A percentile compares a stretch with the other conserved stretches of the same genome.
Evolutionary conservation across 1,139 yeast species (phyloP).

Genomic region (Wickerhamomyces sp.): DNA sequence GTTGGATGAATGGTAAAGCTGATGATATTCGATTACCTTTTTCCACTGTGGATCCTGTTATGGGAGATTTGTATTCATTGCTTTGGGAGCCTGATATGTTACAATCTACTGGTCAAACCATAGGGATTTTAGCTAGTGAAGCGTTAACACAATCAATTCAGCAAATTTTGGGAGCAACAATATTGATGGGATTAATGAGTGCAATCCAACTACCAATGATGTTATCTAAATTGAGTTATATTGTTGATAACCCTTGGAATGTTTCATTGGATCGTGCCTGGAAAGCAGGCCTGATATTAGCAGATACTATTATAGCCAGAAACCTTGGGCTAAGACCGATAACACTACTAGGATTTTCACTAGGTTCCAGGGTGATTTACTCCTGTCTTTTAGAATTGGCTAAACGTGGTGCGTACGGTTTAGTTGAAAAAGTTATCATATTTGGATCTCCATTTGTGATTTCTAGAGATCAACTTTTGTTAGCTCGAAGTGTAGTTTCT

Average conservation of each 20-base stretch:
- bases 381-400: constrained; percentile 89
- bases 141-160: constrained; percentile 90
- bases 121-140: constrained; percentile 88
- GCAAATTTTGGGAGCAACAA: constrained; percentile 90
- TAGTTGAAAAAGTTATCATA: constrained; percentile 82
- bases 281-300: constrained; percentile 89
- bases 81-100: constrained; percentile 99
- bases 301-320: constrained; percentile 83
- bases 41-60: constrained; percentile 93
- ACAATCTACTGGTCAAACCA: constrained; percentile 93
- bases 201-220: constrained; percentile 93
- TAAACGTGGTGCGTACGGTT: constrained; percentile 79
- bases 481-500: constrained; percentile 83
- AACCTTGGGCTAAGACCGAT: constrained; percentile 92
- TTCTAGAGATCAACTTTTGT: constrained; percentile 69
- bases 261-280: constrained; percentile 96
- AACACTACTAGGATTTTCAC: constrained; percentile 87
- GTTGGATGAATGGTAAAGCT: constrained; percentile 95
- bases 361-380: constrained; percentile 90
- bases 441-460: constrained; percentile 89
- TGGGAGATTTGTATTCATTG: constrained; percentile 92
- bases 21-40: constrained; percentile 97
- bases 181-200: constrained; percentile 91
- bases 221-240: constrained; percentile 79
- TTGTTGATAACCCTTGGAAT: constrained; percentile 97